These are phyloP conservation scores for Phytophthora pinifolia DNA, from an alignment of 352 stramenopile species.

Conservation along the genomic window DNA sequence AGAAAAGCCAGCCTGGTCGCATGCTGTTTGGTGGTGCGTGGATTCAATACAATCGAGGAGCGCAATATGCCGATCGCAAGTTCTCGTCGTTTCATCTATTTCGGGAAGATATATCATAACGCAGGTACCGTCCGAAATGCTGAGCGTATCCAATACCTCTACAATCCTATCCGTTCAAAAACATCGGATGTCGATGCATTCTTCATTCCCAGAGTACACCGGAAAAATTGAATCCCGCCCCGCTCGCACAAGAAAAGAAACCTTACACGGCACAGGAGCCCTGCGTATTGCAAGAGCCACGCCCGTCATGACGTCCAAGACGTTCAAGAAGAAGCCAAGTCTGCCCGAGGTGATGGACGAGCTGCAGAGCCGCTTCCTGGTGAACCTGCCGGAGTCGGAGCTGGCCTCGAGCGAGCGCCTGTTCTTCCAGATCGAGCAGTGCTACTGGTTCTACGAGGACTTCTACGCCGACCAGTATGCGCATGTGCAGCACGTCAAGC, in stretches of 20 bases:
- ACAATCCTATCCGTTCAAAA: background rate
- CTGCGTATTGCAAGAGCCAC: too few relatives aligned
- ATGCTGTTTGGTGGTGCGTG: background rate
- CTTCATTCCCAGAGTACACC: slow-evolving; percentile 16
- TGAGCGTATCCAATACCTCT: background rate
- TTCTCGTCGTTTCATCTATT: slow-evolving; percentile 5
- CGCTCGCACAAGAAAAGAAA: slow-evolving; percentile 36
- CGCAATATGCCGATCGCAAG: slow-evolving; percentile 8
- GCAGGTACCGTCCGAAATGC: background rate
- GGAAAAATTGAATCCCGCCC: slow-evolving; percentile 22
- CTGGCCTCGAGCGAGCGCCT: slow-evolving; percentile 91
- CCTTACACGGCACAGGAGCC: slow-evolving; percentile 30
- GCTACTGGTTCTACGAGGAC: slow-evolving; percentile 98
- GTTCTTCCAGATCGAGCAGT: slow-evolving; percentile 98
- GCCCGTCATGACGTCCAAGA: slow-evolving; percentile 22
- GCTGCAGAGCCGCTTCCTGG: slow-evolving; percentile 94
- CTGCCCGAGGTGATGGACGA: slow-evolving; percentile 95
- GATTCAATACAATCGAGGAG: background rate
- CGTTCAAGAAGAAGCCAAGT: slow-evolving; percentile 48
- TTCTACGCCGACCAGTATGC: slow-evolving; percentile 92
- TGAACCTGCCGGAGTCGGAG: slow-evolving; percentile 93
- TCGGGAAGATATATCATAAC: background rate
- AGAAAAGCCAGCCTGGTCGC: slow-evolving; percentile 19
- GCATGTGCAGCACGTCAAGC: slow-evolving; percentile 88
- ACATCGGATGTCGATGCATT: background rate